Evolutionary conservation across 805 yeast species (phyloP), one percentile per base, ranked within the genome.

Genomic region (Zygosaccharomyces bisporus): DNA sequence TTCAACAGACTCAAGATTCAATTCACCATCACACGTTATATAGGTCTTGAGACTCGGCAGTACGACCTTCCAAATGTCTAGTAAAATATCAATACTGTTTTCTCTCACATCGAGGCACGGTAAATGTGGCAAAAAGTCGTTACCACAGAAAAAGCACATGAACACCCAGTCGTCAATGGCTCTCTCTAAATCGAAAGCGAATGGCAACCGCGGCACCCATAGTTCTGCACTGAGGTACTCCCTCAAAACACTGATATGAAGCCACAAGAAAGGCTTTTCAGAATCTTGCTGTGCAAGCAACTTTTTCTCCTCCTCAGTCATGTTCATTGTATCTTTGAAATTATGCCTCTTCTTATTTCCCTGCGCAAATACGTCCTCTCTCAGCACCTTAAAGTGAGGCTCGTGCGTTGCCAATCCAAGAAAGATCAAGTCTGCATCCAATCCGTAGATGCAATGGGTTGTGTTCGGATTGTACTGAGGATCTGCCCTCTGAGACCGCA

Each of bases 101-200:
- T 93, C 98, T 55, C 99, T 79, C 34, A 93, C 97, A 58, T 91
- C 96, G 44, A 93, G 74, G 23, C 95, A 81, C 3, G 99, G 98
- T 54, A 93, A 70, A 67, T 91, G 98, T 1, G 99, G 99, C 57
- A 93, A 71, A 74, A 93, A 93, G 79, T 93, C 99, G 62, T 93
- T 93, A 66, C 99, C 99, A 52, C 91, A 95, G 61, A 93, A 93
- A 71, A 93, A 93, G 75, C 98, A 91, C 90, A 93, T 84, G 55
- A 93, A 93, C 12, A 93, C 88, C 99, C 99, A 93, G 67, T 93
- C 99, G 62, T 93, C 99, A 49, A 93, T 83, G 2, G 98, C 97
- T 47, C 99, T 74, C 68, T 93, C 99, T 43, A 90, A 65, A 61
- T 93, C 97, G 67, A 83, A 89, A 16, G 79, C 75, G 58, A 86